Percentiles rank a stretch among this genome's conserved stretches.
These are phyloP conservation scores for Pichia sp. DNA, from an alignment of 1,139 yeast genomes.

Conservation along the genomic window DNA sequence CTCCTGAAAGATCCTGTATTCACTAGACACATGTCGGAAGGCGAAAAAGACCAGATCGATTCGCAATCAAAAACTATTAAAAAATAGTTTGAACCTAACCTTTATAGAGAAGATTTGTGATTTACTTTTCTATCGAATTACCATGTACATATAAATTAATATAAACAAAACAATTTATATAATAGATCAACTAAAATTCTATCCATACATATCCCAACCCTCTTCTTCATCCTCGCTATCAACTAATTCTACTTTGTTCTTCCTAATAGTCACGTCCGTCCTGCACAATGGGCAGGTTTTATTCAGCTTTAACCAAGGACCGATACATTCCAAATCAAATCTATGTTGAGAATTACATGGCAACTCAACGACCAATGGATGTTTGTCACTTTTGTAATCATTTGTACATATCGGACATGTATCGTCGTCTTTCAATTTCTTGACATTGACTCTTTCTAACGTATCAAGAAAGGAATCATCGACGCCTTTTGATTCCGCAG, in stretches of 20 bases:
- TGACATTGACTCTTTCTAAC: slow-evolving; percentile 62
- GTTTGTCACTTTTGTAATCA: slow-evolving; percentile 63
- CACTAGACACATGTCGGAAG: slow-evolving; percentile 38
- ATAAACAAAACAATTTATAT: background rate
- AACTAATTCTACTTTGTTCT: slow-evolving; percentile 35
- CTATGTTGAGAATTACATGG: slow-evolving; percentile 72
- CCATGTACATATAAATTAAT: background rate
- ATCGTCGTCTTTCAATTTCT: slow-evolving; percentile 48
- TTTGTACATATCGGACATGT: slow-evolving; percentile 83
- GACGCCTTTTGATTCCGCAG: slow-evolving; percentile 45
- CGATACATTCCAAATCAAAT: slow-evolving; percentile 86
- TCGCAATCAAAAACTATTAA: slow-evolving; percentile 8
- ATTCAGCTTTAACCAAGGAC: slow-evolving; percentile 80
- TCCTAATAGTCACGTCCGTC: slow-evolving; percentile 47
- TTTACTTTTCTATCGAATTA: background rate
- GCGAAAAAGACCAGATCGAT: slow-evolving; percentile 24
- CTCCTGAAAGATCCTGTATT: slow-evolving; percentile 65
- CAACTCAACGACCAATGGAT: slow-evolving; percentile 74
- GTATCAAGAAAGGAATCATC: slow-evolving; percentile 68
- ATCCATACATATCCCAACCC: slow-evolving; percentile 44
- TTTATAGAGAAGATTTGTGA: slow-evolving; percentile 2
- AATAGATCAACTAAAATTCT: background rate
- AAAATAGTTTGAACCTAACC: background rate
- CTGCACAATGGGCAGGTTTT: slow-evolving; percentile 89
- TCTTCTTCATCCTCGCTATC: slow-evolving; percentile 60